Base-by-base conservation (phyloP, 805 yeast species). In the Diddensiella santjacobensis region DNA sequence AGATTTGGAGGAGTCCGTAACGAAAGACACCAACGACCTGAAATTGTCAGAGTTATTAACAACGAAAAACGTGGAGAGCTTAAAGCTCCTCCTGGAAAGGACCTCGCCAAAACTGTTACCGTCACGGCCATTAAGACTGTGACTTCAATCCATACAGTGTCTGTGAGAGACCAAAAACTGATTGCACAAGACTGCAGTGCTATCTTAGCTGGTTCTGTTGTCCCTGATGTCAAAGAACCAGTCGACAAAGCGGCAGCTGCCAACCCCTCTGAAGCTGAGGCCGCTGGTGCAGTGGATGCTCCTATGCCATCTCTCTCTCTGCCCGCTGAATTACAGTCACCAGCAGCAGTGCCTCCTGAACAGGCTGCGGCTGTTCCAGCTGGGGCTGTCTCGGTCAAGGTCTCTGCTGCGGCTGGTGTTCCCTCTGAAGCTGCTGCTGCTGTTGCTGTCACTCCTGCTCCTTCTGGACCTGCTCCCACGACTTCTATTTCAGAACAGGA, bases 71-170 rank as follows among this genome's bases (percentile, higher is more conserved):
- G 31, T 8, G 11, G 31, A 8, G 31, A 26, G 31, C 31, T 13
- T 26, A 13, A 8, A 8, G 31, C 31, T 26, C 31, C 31, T 26
- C 31, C 13, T 8, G 18, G 15, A 15, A 15, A 17, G 18, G 38
- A 13, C 18, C 17, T 15, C 20, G 38, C 15, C 8, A 35, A 35
- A 15, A 35, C 38, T 8, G 38, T 35, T 8, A 35, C 38, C 8
- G 38, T 35, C 8, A 35, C 38, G 20, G 38, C 38, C 38, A 15
- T 35, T 17, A 8, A 17, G 20, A 35, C 38, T 35, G 20, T 35
- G 15, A 17, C 38, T 15, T 8, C 8, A 6, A 17, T 15, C 15
- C 15, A 15, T 8, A n/a, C 15, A 8, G 38, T 35, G 17, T 8
- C 38, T 35, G 6, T 35, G 20, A 8, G 38, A 35, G 20, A 35